Base-by-base conservation (phyloP, 2,329 filamentous ascomycete species). In the Didymella keratinophila region DNA sequence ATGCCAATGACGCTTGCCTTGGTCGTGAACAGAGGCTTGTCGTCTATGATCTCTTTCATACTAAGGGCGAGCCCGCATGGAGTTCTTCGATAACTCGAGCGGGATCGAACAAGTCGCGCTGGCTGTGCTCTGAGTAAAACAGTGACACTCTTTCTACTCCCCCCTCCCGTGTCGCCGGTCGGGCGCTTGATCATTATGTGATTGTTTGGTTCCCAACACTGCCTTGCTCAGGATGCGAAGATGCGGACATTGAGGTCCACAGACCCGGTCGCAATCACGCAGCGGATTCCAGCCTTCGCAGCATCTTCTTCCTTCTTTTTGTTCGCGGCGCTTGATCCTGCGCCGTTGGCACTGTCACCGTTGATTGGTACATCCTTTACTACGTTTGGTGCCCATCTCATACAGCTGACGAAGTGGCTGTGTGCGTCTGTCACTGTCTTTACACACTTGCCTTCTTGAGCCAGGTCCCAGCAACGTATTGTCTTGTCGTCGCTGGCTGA, bases 401-500 rank as follows among this genome's bases (percentile, higher is more conserved):
- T 82, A 72, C 91, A 94, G 60, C 87, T 93, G 48, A 97, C 86
- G 70, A 98, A 97, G 72, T 93, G 92, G 4, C 85, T 87, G 73
- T 96, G 93, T 0, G 87, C 88, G 62, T 92, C 91, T 36, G 84
- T 83, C 16, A 98, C 80, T 0, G 87, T 88, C 77, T 94, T 94
- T 66, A 97, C 92, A 69, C 92, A 94, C 71, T 93, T 93, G 41
- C 91, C 92, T 75, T 96, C 93, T 74, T 98, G 94, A 25, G 86
- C 85, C 25, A 98, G 81, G 79, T 98, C 94, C 94, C 94, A 98
- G 80, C 93, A 97, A 54, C 93, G 85, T 59, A 98, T 83, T 4
- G 92, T 93, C 80, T 95, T 96, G 79, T 98, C 94, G 74, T 98
- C 94, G 16, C 89, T 86, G 20, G 90, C 91, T 7, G 89, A 93